These are phyloP conservation scores for Pythium vanterpoolii DNA, from an alignment of 352 stramenopile species.

Conservation along the genomic window DNA sequence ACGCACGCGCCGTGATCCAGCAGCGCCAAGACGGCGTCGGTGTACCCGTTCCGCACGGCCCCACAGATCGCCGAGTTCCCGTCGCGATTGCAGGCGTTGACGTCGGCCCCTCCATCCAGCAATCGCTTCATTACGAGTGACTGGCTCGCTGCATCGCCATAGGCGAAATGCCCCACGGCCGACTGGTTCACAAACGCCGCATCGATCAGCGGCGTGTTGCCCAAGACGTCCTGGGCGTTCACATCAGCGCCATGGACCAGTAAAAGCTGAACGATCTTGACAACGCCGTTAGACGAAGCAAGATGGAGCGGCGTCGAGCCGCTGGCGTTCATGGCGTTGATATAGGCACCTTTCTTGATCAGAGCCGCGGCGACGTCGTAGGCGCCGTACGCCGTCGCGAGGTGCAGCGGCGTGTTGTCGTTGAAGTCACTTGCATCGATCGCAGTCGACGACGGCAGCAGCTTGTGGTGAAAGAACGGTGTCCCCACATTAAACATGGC, in stretches of 20 bases:
- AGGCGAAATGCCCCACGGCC: constrained; percentile 28
- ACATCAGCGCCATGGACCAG: constrained; percentile 28
- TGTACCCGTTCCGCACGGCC: constrained; percentile 26
- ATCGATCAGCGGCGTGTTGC: constrained; percentile 37
- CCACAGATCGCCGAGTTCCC: constrained; percentile 24
- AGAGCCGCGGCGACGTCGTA: constrained; percentile 18
- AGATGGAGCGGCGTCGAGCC: constrained; percentile 33
- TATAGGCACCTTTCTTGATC: constrained; percentile 22
- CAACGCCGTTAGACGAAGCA: constrained; percentile 32
- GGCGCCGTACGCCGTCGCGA: constrained; percentile 35
- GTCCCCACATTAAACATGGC: constrained; percentile 26
- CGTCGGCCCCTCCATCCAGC: constrained; percentile 22
- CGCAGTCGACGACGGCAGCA: constrained; percentile 12
- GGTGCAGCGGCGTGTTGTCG: constrained; percentile 37
- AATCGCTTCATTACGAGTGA: constrained; percentile 26
- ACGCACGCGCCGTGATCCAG: background rate
- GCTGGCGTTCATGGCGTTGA: constrained; percentile 27
- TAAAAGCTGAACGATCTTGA: constrained; percentile 24
- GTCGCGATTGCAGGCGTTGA: constrained; percentile 15
- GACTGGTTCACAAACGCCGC: constrained; percentile 35
- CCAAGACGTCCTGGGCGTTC: constrained; percentile 24
- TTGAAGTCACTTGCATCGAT: constrained; percentile 27
- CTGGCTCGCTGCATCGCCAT: constrained; percentile 30
- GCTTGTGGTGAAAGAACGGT: constrained; percentile 3
- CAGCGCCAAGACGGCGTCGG: constrained; percentile 11